phyloP scores from a whole-genome alignment of 768 basidiomycete species.

The Boletus barrowsii region DNA sequence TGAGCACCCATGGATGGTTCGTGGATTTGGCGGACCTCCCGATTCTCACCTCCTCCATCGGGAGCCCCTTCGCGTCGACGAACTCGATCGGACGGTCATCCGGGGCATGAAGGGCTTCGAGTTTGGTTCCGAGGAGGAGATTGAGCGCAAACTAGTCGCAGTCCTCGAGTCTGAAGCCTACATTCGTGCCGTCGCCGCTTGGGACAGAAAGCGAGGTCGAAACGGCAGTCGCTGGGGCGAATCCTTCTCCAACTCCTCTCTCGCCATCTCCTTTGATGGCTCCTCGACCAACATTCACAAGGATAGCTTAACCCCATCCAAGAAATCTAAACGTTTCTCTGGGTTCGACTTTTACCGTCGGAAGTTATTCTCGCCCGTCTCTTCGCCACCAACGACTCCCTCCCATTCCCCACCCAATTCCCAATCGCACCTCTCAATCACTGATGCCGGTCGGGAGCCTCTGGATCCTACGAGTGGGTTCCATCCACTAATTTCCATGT shows the following conservation, averaged over 20 bases:
- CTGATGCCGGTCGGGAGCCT: slow-evolving; percentile 48
- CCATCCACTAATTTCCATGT: slow-evolving; percentile 94
- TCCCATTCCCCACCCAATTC: slow-evolving; percentile 61
- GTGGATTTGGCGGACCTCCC: slow-evolving; percentile 78
- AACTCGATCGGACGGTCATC: slow-evolving; percentile 84
- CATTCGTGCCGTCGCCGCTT: slow-evolving; percentile 64
- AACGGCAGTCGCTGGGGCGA: slow-evolving; percentile 47
- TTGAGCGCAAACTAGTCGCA: slow-evolving; percentile 66
- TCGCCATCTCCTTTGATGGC: slow-evolving; percentile 60
- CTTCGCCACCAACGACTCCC: slow-evolving; percentile 51
- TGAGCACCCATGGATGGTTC: slow-evolving; percentile 88
- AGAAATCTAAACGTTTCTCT: slow-evolving; percentile 84
- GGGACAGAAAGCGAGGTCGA: slow-evolving; percentile 68
- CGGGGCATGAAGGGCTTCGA: slow-evolving; percentile 95
- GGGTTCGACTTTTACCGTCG: slow-evolving; percentile 93
- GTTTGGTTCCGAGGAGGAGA: slow-evolving; percentile 86
- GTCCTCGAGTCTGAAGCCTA: slow-evolving; percentile 82
- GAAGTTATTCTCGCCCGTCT: slow-evolving; percentile 69
- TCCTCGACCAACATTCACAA: slow-evolving; percentile 43
- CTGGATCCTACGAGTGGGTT: slow-evolving; percentile 89
- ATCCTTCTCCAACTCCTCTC: slow-evolving; percentile 64
- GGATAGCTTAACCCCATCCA: slow-evolving; percentile 42
- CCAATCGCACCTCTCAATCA: slow-evolving; percentile 51
- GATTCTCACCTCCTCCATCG: slow-evolving; percentile 85
- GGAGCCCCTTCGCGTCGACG: slow-evolving; percentile 84